These are phyloP conservation scores for Aureobasidium musti DNA, from an alignment of 2,329 filamentous ascomycete species.

Conservation along the genomic window DNA sequence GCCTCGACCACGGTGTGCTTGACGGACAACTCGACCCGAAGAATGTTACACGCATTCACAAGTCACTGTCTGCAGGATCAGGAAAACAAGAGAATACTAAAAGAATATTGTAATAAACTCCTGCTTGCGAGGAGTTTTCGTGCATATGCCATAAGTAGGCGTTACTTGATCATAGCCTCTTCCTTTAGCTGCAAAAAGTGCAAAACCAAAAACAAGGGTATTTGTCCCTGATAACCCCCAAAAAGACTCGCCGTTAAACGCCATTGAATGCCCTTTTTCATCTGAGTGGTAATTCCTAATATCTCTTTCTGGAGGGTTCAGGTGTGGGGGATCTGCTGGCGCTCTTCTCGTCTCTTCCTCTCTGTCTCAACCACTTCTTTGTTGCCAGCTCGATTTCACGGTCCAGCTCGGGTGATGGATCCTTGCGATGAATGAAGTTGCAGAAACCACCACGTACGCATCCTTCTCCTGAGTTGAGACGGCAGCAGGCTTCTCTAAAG, in stretches of 20 bases:
- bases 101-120: neutral
- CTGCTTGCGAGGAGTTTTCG: neutral
- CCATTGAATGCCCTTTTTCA: neutral
- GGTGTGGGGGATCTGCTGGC: slow-evolving; percentile 81
- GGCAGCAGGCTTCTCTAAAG: slow-evolving; percentile 95
- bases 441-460: slow-evolving; percentile 96
- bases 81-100: neutral
- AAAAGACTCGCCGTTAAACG: slow-evolving; percentile 1
- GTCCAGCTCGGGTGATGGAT: slow-evolving; percentile 85
- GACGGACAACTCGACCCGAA: too few species aligned
- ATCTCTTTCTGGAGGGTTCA: slow-evolving; percentile 68
- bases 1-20: too few species aligned
- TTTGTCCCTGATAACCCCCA: slow-evolving; percentile 13
- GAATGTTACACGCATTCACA: too few species aligned
- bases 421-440: slow-evolving; percentile 99
- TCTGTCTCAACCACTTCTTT: slow-evolving; percentile 91
- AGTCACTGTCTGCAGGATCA: neutral
- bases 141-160: slow-evolving; percentile 7
- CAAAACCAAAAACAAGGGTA: slow-evolving; percentile 12
- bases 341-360: slow-evolving; percentile 82
- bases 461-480: slow-evolving; percentile 90
- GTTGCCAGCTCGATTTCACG: slow-evolving; percentile 82
- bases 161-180: neutral
- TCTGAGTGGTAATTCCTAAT: neutral
- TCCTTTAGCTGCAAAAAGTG: neutral